Conservation (phyloP, 179 eudicot species). For the Drosera spatulata region DNA sequence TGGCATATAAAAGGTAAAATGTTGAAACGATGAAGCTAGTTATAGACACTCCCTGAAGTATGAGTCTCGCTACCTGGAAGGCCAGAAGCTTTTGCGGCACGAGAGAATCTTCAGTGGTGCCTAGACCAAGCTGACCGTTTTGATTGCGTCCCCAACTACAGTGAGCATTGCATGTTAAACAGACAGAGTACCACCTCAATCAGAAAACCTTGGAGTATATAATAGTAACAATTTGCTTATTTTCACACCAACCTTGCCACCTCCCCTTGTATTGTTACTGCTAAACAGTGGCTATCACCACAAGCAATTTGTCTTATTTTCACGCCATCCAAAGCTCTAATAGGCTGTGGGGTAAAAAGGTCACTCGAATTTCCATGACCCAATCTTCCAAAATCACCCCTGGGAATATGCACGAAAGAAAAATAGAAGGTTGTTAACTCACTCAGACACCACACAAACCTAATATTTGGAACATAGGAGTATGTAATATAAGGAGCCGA, state of each 20-base stretch:
- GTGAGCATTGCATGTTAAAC: background rate
- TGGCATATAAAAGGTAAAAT: background rate
- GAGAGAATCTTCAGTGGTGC: slow-evolving; percentile 75
- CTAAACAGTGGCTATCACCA: slow-evolving; percentile 97
- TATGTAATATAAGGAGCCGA: too few species aligned
- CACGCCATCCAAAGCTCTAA: slow-evolving; percentile 61
- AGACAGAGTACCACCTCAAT: background rate
- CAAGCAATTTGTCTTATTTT: slow-evolving; percentile 86
- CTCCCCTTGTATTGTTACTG: slow-evolving; percentile 80
- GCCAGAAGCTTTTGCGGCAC: slow-evolving; percentile 78
- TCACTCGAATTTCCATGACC: slow-evolving; percentile 98
- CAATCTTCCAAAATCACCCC: slow-evolving; percentile 99
- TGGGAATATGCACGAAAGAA: slow-evolving; percentile 13
- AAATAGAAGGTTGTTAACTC: background rate
- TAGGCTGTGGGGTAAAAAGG: slow-evolving; percentile 82
- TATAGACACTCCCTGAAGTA: background rate
- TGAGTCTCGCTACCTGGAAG: slow-evolving; percentile 43
- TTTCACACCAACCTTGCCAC: slow-evolving; percentile 59
- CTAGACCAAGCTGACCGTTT: slow-evolving; percentile 97
- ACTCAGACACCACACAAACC: background rate
- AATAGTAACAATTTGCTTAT: too few species aligned
- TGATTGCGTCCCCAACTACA: slow-evolving; percentile 99
- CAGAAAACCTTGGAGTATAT: too few species aligned
- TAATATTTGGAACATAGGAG: background rate
- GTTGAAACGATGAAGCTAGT: background rate